These are phyloP conservation scores for Neonectria neomacrospora DNA, from an alignment of 2,329 filamentous ascomycete genomes.

Conservation along the genomic window DNA sequence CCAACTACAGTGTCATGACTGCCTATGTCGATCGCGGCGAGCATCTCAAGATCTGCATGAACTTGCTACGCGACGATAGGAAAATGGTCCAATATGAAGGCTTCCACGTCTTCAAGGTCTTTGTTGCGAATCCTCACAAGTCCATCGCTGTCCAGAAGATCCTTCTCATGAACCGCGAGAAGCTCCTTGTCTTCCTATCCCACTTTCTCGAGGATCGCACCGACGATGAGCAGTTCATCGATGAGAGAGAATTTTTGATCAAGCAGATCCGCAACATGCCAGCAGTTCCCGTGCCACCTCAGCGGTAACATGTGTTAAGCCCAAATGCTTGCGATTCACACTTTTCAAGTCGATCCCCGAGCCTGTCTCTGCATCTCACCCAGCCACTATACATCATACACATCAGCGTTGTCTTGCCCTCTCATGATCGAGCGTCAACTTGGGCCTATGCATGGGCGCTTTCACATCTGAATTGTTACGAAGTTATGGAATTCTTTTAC, in stretches of 20 bases:
- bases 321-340: not conserved
- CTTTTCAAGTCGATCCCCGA: constrained; percentile 3
- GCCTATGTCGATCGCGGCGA: constrained; percentile 95
- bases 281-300: constrained; percentile 63
- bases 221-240: constrained; percentile 98
- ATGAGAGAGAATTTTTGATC: constrained; percentile 96
- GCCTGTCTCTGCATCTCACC: not conserved
- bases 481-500: not conserved
- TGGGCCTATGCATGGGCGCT: not conserved
- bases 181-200: constrained; percentile 87
- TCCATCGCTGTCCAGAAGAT: constrained; percentile 96
- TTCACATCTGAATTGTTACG: not conserved
- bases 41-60: constrained; percentile 98
- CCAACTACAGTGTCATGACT: constrained; percentile 99
- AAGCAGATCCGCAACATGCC: constrained; percentile 87
- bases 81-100: constrained; percentile 99
- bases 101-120: constrained; percentile 99
- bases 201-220: constrained; percentile 94
- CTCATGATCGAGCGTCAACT: not conserved
- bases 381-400: constrained; percentile 2
- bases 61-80: constrained; percentile 90
- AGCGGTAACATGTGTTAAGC: constrained; percentile 50
- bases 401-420: constrained; percentile 2
- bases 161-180: constrained; percentile 93
- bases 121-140: constrained; percentile 98